phyloP scores from a whole-genome alignment of 441 rosid genomes.

The Syzygium syzygioides region DNA sequence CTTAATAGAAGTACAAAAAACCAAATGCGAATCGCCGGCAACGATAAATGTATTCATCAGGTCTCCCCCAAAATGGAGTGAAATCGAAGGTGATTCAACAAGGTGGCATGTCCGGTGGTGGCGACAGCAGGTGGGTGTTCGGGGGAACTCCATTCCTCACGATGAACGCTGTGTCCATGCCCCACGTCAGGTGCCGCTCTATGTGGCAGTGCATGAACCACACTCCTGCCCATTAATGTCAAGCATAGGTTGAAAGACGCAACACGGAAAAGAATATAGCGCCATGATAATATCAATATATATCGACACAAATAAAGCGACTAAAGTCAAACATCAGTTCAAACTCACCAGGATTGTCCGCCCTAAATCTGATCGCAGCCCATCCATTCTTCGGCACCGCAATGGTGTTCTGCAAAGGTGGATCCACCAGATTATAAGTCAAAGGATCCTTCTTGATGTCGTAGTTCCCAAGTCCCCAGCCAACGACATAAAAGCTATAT shows the following conservation, averaged over 20 bases:
- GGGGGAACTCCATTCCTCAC: neutral
- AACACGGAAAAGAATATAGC: neutral
- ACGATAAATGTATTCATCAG: neutral
- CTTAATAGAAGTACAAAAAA: neutral
- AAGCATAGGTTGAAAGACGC: neutral
- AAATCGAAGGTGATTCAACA: neutral
- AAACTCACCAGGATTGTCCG: neutral
- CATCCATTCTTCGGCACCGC: neutral
- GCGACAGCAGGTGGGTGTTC: neutral
- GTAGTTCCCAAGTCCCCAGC: neutral
- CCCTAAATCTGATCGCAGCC: neutral
- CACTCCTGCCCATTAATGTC: neutral
- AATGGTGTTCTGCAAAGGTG: neutral
- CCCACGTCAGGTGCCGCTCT: constrained; percentile 1
- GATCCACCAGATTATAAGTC: neutral
- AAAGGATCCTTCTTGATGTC: neutral
- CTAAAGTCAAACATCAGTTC: neutral
- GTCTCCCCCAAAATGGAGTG: neutral
- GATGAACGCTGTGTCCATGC: constrained; percentile 3
- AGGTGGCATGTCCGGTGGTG: constrained; percentile 7
- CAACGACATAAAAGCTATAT: neutral
- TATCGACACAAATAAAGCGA: neutral
- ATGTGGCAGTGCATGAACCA: constrained; percentile 10
- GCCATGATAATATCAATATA: neutral
- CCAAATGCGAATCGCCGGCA: neutral